Base-by-base conservation (phyloP, 2,329 filamentous ascomycete species). In the Parascedosporium putredinis region DNA sequence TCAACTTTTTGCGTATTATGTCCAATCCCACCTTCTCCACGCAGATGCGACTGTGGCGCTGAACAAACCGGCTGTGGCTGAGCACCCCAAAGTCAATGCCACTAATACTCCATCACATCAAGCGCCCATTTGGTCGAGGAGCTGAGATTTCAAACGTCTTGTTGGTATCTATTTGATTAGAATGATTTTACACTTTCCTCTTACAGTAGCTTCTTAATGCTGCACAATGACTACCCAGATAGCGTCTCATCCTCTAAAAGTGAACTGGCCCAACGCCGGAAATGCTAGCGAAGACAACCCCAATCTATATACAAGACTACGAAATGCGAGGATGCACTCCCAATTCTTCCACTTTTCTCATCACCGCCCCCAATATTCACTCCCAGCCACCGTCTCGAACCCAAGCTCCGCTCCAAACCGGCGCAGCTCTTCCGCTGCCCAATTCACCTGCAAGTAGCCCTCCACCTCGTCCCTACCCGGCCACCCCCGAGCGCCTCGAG, bases 401-500 rank as follows among this genome's bases (percentile, higher is more conserved):
- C 42, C 42, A 14, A 29, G n/a, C 14, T 24, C 20, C 42, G 2
- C 23, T 5, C n/a, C 20, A 25, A 27, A 9, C 3, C 6, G 8
- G 10, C 23, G 12, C 4, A 45, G n/a, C 42, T 29, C 42, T 23
- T 45, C 20, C 14, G 25, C 25, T 2, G 25, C 14, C 42, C 22
- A 42, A 45, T 44, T 45, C 24, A 27, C 25, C 31, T 59, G 49
- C 14, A 63, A 56, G 47, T 67, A 73, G 3, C 58, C 56, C 42
- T 59, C 53, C 14, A 71, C 62, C 18, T 65, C 60, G 34, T 59
- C 57, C 6, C 63, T 58, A 31, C 64, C 60, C 1, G 72, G 71
- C 71, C 71, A 73, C 34, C 61, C 50, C 59, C 66, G 9, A 50
- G 54, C 23, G 29, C 36, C 45, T 20, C 38, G 49, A 62, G 42